Evolutionary conservation across 2,329 filamentous ascomycete genomes (phyloP).

Genomic region (Colletotrichum tabaci): DNA sequence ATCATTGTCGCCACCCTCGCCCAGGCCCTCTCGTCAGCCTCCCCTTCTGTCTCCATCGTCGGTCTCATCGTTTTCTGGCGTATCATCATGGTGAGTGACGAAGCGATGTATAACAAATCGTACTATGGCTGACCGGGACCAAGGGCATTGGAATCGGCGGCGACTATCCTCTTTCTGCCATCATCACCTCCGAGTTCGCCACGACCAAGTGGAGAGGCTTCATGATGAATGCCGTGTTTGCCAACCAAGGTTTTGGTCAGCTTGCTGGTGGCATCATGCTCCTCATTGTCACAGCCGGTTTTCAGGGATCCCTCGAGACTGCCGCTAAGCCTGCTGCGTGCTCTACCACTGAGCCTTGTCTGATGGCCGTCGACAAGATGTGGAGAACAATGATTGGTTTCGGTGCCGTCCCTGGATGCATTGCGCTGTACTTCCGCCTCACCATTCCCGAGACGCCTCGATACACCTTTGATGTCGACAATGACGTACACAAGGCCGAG

Average conservation of each 20-base stretch:
- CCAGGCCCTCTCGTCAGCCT: constrained; percentile 76
- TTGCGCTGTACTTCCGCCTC: constrained; percentile 82
- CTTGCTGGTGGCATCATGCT: constrained; percentile 81
- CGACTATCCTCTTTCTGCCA: constrained; percentile 77
- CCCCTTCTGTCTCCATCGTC: constrained; percentile 73
- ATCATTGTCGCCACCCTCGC: constrained; percentile 85
- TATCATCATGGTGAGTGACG: constrained; percentile 71
- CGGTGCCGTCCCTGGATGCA: constrained; percentile 75
- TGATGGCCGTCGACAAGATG: constrained; percentile 66
- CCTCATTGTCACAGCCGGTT: constrained; percentile 77
- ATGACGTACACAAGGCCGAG: constrained; percentile 81
- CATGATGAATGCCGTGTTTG: constrained; percentile 78
- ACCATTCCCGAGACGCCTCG: constrained; percentile 91
- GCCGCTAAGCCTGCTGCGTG: constrained; percentile 70
- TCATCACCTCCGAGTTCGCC: constrained; percentile 78
- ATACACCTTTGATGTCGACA: constrained; percentile 87
- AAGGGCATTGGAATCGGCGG: constrained; percentile 63
- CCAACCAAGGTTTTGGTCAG: constrained; percentile 79
- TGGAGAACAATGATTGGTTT: constrained; percentile 79
- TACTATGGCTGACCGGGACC: background rate
- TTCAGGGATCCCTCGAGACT: constrained; percentile 73
- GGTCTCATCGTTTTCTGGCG: constrained; percentile 86
- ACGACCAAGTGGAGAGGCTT: constrained; percentile 73
- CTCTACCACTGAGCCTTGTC: constrained; percentile 65
- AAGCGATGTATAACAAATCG: background rate